Evolutionary conservation across 208 protist species (phyloP), one percentile per base, ranked within the genome.

Genomic region (Crithidia bombi): DNA sequence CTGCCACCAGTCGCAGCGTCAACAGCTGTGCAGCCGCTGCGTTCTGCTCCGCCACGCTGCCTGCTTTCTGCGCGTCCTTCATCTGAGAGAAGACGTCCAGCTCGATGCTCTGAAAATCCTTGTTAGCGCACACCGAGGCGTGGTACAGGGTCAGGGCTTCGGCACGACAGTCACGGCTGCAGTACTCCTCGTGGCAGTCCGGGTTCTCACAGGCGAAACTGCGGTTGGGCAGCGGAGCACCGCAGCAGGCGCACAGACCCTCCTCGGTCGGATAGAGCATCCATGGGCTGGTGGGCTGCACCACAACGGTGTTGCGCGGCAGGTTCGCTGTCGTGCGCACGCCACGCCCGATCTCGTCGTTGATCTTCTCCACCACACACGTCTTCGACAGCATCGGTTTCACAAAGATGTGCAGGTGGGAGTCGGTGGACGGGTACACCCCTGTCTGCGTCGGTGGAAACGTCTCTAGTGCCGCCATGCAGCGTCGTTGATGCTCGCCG

Each of bases 121-220:
- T 72, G 51, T 91, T 86, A 47, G 39, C 12, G 63, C 91, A 96
- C n/a, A 93, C 88, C 3, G 74, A 52, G 19, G 62, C 71, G 78
- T 96, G 91, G 66, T 96, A 96, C 28, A 72, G 68, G 11, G 73
- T 44, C 59, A 87, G 61, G 0, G 91, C 91, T 50, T 75, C 57
- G 11, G 78, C 63, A 19, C 91, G 79, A 65, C 91, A 96, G 47
- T 94, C 88, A 35, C 91, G 82, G 59, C 85, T 92, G 73, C 91
- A 96, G 80, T 96, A 96, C 78, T 96, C 88, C 67, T 96, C 91
- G 73, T 94, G 88, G 67, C 91, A 96, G 28, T 83, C 46, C 43
- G 44, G 33, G 65, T 96, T 94, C 19, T 50, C 30, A 65, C 91
- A 96, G 3, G 81, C 56, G 52, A 94, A 94, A 43, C 69, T 66